A percentile compares a stretch with the other conserved stretches of the same genome.
These are phyloP conservation scores for Fusarium denticulatum DNA, from an alignment of 2,329 filamentous ascomycete genomes.

Conservation along the genomic window DNA sequence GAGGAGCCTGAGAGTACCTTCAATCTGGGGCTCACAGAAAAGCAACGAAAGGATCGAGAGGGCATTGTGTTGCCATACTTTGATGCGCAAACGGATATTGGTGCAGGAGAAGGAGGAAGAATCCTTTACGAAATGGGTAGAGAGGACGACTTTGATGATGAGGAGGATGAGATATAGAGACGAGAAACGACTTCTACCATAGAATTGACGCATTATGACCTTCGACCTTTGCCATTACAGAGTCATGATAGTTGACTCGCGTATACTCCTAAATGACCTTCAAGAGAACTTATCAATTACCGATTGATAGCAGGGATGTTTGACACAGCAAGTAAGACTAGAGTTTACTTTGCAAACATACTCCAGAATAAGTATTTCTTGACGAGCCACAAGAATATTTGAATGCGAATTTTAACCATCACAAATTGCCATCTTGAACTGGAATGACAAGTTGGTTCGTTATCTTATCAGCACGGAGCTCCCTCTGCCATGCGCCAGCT, in stretches of 20 bases:
- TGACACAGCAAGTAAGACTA: neutral
- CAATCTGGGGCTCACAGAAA: conserved; percentile 85
- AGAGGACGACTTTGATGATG: conserved; percentile 97
- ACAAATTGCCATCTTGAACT: conserved; percentile 3
- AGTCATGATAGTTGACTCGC: neutral
- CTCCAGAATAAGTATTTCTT: neutral
- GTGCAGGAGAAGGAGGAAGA: conserved; percentile 84
- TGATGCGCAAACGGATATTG: conserved; percentile 87
- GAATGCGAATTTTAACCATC: neutral
- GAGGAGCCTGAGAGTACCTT: conserved; percentile 80
- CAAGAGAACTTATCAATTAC: too few species aligned
- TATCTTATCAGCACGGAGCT: conserved; percentile 42
- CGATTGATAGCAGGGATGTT: neutral
- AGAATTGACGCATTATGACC: neutral
- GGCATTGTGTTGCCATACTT: conserved; percentile 95
- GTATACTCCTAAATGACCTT: neutral
- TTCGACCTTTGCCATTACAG: neutral
- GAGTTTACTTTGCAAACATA: neutral
- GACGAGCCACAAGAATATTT: neutral
- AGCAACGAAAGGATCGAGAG: conserved; percentile 86
- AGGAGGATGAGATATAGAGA: conserved; percentile 85
- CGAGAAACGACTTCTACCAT: neutral
- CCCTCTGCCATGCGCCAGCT: conserved; percentile 23
- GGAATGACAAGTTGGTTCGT: conserved; percentile 19
- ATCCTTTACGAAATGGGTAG: conserved; percentile 97